Base-by-base conservation (phyloP, 495 filamentous ascomycete species). In the Lasiosphaeria hispida region DNA sequence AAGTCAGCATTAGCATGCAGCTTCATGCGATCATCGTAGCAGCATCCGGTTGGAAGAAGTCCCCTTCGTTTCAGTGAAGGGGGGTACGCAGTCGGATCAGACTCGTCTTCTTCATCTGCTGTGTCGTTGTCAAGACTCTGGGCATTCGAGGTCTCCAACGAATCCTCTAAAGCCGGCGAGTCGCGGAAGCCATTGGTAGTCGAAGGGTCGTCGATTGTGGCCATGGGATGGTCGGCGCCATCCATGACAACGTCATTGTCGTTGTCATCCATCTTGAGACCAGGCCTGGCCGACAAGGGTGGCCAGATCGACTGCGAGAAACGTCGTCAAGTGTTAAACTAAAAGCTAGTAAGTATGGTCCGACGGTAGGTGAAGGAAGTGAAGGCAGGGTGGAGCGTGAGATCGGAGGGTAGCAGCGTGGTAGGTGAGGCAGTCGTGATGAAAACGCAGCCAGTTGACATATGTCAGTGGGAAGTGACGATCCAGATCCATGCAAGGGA, bases 11-110 rank as follows among this genome's bases (percentile, higher is more conserved):
- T 95, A 37, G 86, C 86, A 66, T 98, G 94, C 59, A 88, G 86
- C 51, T 91, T 89, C 94, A 98, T 98, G 15, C 92, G 84, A 19
- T 84, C 81, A 74, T 98, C 94, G 69, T 97, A 98, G 61, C 91
- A 94, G 42, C 88, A 80, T 37, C 95, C 86, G 7, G 89, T 88
- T 4, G 89, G 73, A 45, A 91, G 72, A 19, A 70, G 39, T 15
- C 72, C 66, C 42, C 68, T 68, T 15, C 68, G 60, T 11, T 45
- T 57, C 23, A 69, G 49, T 3, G 54, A 42, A 9, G 59, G 48
- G 7, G 67, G 69, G 36, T 66, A 69, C 4, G 40, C 54, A 10
- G 63, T 39, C 4, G 55, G 37, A 13, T 58, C 53, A 7, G 61
- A 50, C 7, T 61, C 60, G 1, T 57, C 55, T 10, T 71, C 68